Evolutionary conservation across 331 rosid genomes (phyloP).

Genomic region (Stylosanthes scabra): DNA sequence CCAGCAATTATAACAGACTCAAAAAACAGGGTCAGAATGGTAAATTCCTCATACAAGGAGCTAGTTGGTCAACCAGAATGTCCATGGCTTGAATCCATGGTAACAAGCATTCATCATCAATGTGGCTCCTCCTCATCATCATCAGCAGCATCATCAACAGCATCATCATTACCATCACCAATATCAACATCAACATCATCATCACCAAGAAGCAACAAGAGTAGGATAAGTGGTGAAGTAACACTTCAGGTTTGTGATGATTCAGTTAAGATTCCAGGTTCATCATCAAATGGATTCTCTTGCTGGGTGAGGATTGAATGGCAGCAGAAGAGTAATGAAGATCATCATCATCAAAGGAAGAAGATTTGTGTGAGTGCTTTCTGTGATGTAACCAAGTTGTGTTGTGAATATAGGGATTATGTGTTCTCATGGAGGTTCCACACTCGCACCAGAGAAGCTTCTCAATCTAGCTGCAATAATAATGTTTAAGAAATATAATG

Average conservation of each 20-base stretch:
- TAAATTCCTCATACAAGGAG: conserved; percentile 85
- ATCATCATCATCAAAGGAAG: conserved; percentile 34
- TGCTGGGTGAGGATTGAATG: conserved; percentile 97
- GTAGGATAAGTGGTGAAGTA: conserved; percentile 84
- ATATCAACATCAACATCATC: conserved; percentile 24
- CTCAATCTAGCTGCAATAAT: conserved; percentile 49
- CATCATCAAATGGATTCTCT: conserved; percentile 73
- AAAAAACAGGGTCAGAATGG: conserved; percentile 76
- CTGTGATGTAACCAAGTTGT: conserved; percentile 70
- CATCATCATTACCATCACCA: too few species aligned
- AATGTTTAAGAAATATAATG: conserved; percentile 24
- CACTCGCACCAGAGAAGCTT: conserved; percentile 57
- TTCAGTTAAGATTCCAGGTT: conserved; percentile 46
- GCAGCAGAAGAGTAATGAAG: conserved; percentile 42
- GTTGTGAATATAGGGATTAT: conserved; percentile 79
- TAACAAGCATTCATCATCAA: conserved; percentile 17
- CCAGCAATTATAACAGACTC: conserved; percentile 92
- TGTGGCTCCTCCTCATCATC: conserved; percentile 41
- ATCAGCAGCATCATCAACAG: background rate
- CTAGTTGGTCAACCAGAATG: conserved; percentile 95
- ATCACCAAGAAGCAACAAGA: conserved; percentile 42
- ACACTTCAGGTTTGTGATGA: conserved; percentile 62
- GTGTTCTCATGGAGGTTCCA: conserved; percentile 92
- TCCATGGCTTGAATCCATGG: conserved; percentile 80
- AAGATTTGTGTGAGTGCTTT: conserved; percentile 60